phyloP scores from a whole-genome alignment of 306 rosid genomes.

The Cicer judaicum region DNA sequence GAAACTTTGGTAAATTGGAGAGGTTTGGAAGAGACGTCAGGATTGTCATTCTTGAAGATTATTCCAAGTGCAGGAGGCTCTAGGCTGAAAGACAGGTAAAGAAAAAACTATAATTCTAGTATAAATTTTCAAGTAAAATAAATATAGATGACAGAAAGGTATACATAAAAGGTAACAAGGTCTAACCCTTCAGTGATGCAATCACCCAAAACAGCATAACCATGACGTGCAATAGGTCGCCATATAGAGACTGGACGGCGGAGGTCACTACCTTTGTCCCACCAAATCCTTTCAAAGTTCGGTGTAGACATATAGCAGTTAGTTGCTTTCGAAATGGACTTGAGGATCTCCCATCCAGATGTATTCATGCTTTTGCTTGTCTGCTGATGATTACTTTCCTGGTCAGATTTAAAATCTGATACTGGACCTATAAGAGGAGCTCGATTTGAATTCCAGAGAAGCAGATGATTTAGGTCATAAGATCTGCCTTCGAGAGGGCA shows the following conservation, averaged over 20 bases:
- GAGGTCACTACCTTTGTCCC: slow-evolving; percentile 93
- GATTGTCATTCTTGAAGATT: slow-evolving; percentile 78
- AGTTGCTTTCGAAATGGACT: slow-evolving; percentile 81
- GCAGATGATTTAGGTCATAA: slow-evolving; percentile 86
- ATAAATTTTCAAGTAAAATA: slow-evolving; percentile 14
- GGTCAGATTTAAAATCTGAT: slow-evolving; percentile 52
- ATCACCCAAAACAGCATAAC: slow-evolving; percentile 88
- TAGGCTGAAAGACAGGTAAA: slow-evolving; percentile 64
- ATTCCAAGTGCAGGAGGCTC: slow-evolving; percentile 97
- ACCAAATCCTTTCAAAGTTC: slow-evolving; percentile 96
- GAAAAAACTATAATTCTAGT: slow-evolving; percentile 38
- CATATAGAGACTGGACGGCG: slow-evolving; percentile 89
- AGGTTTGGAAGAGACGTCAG: slow-evolving; percentile 86
- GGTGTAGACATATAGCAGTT: slow-evolving; percentile 77
- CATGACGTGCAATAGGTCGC: slow-evolving; percentile 83
- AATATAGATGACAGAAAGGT: slow-evolving; percentile 14
- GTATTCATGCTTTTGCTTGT: slow-evolving; percentile 57
- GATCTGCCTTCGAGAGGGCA: slow-evolving; percentile 58
- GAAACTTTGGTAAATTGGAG: slow-evolving; percentile 95
- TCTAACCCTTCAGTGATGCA: slow-evolving; percentile 95
- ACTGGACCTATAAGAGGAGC: slow-evolving; percentile 57
- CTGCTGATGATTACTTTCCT: slow-evolving; percentile 58
- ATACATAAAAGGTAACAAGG: slow-evolving; percentile 38
- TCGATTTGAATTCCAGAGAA: slow-evolving; percentile 70
- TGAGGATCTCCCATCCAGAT: slow-evolving; percentile 84